A percentile compares a stretch with the other conserved stretches of the same genome.
phyloP scores from a whole-genome alignment of 352 stramenopile genomes.

The Thalassiosira livingstoniorum region DNA sequence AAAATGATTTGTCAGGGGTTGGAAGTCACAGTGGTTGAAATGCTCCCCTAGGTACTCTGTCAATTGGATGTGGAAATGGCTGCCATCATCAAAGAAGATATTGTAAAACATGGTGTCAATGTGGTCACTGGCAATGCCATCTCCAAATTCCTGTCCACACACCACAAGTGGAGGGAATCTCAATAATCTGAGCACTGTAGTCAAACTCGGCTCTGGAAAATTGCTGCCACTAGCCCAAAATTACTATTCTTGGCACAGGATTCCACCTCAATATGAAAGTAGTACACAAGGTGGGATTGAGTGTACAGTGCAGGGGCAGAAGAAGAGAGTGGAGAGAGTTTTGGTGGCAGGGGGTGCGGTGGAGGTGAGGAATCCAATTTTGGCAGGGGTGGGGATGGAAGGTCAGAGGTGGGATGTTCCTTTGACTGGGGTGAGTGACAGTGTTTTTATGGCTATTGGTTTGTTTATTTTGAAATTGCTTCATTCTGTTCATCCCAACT shows the following conservation, averaged over 20 bases:
- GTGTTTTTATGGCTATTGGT: no score
- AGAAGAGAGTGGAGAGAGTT: slow-evolving; percentile 69
- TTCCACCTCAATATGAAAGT: slow-evolving; percentile 78
- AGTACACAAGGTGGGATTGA: slow-evolving; percentile 73
- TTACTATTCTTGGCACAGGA: slow-evolving; percentile 80
- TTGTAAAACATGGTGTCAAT: slow-evolving; percentile 67
- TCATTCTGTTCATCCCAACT: no score
- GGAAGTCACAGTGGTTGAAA: slow-evolving; percentile 81
- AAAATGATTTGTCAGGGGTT: slow-evolving; percentile 72
- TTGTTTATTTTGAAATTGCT: no score
- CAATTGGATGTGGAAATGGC: slow-evolving; percentile 82
- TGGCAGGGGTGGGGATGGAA: no score
- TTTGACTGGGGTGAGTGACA: slow-evolving; percentile 62
- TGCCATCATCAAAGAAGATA: slow-evolving; percentile 65
- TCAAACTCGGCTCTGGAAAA: slow-evolving; percentile 66
- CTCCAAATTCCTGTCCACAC: slow-evolving; percentile 60
- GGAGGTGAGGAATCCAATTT: slow-evolving; percentile 71
- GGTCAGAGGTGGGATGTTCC: slow-evolving; percentile 68
- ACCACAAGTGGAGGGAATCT: slow-evolving; percentile 18
- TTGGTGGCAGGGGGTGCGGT: slow-evolving; percentile 83
- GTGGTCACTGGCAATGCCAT: slow-evolving; percentile 74
- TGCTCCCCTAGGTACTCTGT: slow-evolving; percentile 75
- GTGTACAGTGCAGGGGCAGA: slow-evolving; percentile 55
- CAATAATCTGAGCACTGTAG: slow-evolving; percentile 56
- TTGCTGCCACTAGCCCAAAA: slow-evolving; percentile 64